Conservation (phyloP, 495 filamentous ascomycete genomes). For the Neurospora sp. region DNA sequence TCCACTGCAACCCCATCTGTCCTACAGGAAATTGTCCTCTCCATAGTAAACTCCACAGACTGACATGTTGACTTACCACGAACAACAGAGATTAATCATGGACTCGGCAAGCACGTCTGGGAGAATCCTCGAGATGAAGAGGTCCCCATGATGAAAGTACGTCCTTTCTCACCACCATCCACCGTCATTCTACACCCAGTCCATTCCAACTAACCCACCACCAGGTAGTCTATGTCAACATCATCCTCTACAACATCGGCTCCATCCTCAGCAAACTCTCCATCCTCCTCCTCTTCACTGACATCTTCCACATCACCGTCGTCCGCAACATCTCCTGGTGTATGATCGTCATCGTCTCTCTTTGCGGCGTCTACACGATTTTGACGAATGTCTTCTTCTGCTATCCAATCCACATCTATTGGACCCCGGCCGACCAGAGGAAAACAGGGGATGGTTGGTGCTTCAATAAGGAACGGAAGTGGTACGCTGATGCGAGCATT, state of each 20-base stretch:
- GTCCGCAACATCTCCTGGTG: neutral
- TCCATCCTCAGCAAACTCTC: neutral
- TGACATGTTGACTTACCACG: neutral
- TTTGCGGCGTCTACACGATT: neutral
- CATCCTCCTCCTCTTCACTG: neutral
- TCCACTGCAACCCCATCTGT: neutral
- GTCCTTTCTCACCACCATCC: neutral
- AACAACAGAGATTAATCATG: neutral
- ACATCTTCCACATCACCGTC: neutral
- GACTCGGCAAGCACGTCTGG: neutral
- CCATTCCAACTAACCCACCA: neutral
- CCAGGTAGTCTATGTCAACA: neutral
- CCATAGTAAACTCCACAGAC: neutral
- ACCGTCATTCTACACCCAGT: neutral
- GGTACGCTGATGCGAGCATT: neutral
- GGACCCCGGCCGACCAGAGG: neutral
- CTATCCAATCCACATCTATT: neutral
- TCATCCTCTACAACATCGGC: neutral
- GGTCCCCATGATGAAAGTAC: neutral
- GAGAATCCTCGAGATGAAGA: neutral
- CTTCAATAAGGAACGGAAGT: neutral
- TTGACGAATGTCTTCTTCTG: neutral
- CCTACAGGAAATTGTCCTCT: neutral
- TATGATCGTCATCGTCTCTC: neutral
- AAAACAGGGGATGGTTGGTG: neutral